Base-by-base conservation (phyloP, 208 protist species). In the Trichomonas vaginalis region DNA sequence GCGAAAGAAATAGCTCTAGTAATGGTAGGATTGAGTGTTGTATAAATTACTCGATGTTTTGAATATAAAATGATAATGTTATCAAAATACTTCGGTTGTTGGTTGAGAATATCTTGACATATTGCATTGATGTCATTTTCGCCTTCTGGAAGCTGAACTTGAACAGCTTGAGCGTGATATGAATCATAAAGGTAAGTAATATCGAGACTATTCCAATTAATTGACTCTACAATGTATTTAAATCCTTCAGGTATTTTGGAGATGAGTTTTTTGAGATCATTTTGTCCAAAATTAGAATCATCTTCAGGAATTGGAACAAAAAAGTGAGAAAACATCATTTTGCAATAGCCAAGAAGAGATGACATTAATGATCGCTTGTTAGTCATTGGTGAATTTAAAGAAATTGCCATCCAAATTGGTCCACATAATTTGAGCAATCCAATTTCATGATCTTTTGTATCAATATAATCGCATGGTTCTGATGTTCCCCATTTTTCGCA, bases 121-220 rank as follows among this genome's bases (percentile, higher is more conserved):
- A 92, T 39, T 0, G 51, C 56, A 21, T 88, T 46, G 8, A 88
- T 88, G 15, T 42, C 37, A 83, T 42, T n/a, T n/a, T 27, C 21
- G 21, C 17, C 56, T 10, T 83, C 79, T 15, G 79, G 40, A 15
- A 15, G 14, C 17, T 83, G 35, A 15, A 35, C 35, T 3, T 92
- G 15, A 3, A 92, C 39, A 14, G 39, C 21, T 92, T 92, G 86
- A 17, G 15, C 35, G 21, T 45, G 23, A 39, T 92, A 92, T 51
- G 86, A 92, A 92, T 51, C 46, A 51, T 48, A 92, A 48, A 92
- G 17, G 39, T 92, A 92, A 39, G n/a, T 48, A 47, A 88, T 45
- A 92, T 92, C 86, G 9, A 92, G 32, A n/a, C 86, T 48, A 51
- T 51, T 92, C 86, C 86, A 92, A 32, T 92, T 42, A n/a, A 92